These are phyloP conservation scores for Aegilops bicornis DNA, from an alignment of 176 grass and related monocot species.

Conservation along the genomic window DNA sequence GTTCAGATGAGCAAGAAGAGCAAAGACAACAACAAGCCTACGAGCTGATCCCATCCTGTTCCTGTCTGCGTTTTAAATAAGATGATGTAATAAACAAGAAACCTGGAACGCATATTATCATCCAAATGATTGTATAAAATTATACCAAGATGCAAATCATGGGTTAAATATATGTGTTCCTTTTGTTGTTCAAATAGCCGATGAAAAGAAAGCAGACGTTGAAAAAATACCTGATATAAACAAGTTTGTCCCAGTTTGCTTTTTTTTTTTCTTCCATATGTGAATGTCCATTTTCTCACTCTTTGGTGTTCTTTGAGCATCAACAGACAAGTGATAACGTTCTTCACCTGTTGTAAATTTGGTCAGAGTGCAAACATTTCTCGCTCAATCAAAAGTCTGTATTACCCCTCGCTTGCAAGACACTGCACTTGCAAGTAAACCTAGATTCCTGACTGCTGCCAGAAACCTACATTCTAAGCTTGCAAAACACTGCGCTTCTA, in stretches of 20 bases:
- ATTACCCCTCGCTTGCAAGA: neutral
- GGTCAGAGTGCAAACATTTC: neutral
- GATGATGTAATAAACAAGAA: constrained; percentile 4
- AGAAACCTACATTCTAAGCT: neutral
- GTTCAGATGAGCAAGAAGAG: constrained; percentile 39
- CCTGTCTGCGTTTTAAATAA: neutral
- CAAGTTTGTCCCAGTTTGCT: neutral
- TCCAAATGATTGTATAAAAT: neutral
- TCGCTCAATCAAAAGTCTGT: neutral
- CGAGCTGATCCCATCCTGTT: neutral
- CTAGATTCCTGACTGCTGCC: neutral
- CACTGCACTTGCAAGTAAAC: neutral
- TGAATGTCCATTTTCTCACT: neutral
- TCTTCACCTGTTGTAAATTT: neutral
- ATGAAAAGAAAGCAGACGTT: neutral
- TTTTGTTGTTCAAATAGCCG: neutral
- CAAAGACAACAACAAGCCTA: neutral
- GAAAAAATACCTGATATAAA: too few species aligned
- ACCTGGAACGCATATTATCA: neutral
- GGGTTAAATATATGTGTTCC: neutral
- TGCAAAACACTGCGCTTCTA: neutral
- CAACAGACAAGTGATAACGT: neutral
- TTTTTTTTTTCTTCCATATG: neutral
- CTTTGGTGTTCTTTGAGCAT: neutral
- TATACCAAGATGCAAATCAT: neutral